Evolutionary conservation across 169 alveolate species (phyloP).

Genomic region (Plasmodium falciparum): DNA sequence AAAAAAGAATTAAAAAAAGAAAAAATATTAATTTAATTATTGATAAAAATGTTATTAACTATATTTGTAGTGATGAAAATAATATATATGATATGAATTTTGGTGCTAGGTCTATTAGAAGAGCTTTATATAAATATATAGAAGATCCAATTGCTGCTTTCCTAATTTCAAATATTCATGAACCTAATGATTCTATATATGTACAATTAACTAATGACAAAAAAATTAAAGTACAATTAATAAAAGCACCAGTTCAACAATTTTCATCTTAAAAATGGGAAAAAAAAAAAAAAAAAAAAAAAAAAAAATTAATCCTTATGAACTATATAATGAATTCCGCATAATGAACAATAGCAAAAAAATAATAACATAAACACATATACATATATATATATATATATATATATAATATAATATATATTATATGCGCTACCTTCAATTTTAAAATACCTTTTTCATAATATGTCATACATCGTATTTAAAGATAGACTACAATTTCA

Average conservation of each 20-base stretch:
- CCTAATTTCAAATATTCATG: constrained; percentile 38
- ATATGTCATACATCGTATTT: too few species aligned
- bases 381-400: background rate
- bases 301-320: background rate
- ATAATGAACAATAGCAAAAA: too few species aligned
- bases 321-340: too few species aligned
- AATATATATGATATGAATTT: constrained; percentile 72
- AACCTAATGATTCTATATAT: constrained; percentile 61
- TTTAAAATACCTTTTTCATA: too few species aligned
- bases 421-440: background rate
- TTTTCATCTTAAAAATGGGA: background rate
- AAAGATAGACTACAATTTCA: too few species aligned
- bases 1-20: constrained; percentile 76
- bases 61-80: constrained; percentile 56
- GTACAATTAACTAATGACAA: constrained; percentile 22
- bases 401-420: constrained; percentile 1
- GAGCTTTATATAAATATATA: constrained; percentile 61
- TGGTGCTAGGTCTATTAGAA: constrained; percentile 77
- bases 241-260: constrained; percentile 24
- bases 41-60: constrained; percentile 41
- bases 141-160: constrained; percentile 75
- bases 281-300: too few species aligned
- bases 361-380: too few species aligned
- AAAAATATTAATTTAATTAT: constrained; percentile 64
- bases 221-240: constrained; percentile 25